Conservation (phyloP, 2,329 filamentous ascomycete species). For the Parafenestella ontariensis region DNA sequence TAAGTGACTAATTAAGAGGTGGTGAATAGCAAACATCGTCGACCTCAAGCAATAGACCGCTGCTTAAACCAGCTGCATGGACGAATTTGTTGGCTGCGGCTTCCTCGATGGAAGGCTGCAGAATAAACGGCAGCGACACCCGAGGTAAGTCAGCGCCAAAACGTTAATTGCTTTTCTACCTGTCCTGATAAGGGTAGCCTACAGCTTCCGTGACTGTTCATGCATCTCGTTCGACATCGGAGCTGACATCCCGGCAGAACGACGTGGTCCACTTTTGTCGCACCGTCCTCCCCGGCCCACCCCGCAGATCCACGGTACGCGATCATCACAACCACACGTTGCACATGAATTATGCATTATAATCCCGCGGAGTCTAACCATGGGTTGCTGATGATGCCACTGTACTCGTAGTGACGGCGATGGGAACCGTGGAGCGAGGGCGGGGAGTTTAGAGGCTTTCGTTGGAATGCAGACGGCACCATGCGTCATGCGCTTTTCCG, state of each 20-base stretch:
- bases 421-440: constrained; percentile 6
- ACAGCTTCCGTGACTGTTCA: constrained; percentile 10
- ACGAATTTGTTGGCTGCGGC: neutral
- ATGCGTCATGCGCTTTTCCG: constrained; percentile 8
- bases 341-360: constrained; percentile 3
- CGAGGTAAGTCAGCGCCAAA: neutral
- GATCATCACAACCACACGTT: constrained; percentile 7
- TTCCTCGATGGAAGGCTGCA: neutral
- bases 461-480: constrained; percentile 6
- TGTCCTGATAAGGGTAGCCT: constrained; percentile 6
- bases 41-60: no score
- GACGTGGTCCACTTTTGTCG: constrained; percentile 16
- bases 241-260: constrained; percentile 9
- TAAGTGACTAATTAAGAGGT: no score
- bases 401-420: neutral
- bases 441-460: constrained; percentile 1
- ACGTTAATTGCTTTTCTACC: neutral
- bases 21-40: no score
- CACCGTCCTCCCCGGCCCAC: constrained; percentile 8
- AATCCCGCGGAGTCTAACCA: neutral
- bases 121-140: neutral
- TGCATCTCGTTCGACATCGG: constrained; percentile 14
- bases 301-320: constrained; percentile 7
- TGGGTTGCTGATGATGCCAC: neutral
- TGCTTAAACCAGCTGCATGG: neutral